Evolutionary conservation across 2,329 filamentous ascomycete genomes (phyloP).

Genomic region (Sarocladiaceae sp.): DNA sequence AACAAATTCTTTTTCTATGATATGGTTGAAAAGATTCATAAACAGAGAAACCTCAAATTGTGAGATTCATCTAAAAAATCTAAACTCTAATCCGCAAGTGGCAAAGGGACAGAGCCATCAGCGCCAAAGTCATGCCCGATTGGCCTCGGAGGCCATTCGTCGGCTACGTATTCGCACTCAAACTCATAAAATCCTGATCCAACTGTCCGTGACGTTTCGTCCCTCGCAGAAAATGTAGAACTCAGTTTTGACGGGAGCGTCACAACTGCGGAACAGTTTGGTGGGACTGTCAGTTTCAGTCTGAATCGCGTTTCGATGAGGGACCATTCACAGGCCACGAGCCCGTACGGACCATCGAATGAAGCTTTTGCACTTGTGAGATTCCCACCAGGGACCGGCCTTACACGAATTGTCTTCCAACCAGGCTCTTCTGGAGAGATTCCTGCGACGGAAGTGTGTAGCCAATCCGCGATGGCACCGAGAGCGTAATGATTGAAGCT

Average conservation of each 20-base stretch:
- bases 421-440: slow-evolving; percentile 33
- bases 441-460: slow-evolving; percentile 39
- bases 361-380: slow-evolving; percentile 27
- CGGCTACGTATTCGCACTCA: too few species aligned
- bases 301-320: slow-evolving; percentile 18
- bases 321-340: slow-evolving; percentile 23
- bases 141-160: too few species aligned
- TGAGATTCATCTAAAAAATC: too few species aligned
- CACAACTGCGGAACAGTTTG: slow-evolving; percentile 16
- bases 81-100: too few species aligned
- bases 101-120: too few species aligned
- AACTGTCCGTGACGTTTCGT: too few species aligned
- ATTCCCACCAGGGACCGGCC: slow-evolving; percentile 30
- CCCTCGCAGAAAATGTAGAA: too few species aligned
- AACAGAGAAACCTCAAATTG: too few species aligned
- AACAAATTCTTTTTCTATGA: too few species aligned
- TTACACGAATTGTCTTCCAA: slow-evolving; percentile 33
- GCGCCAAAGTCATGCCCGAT: too few species aligned
- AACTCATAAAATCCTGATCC: too few species aligned
- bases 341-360: slow-evolving; percentile 28
- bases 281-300: slow-evolving; percentile 17
- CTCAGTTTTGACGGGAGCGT: slow-evolving; percentile 13
- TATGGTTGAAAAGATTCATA: too few species aligned
- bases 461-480: slow-evolving; percentile 43
- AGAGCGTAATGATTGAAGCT: slow-evolving; percentile 48